Evolutionary conservation across 495 filamentous ascomycete genomes (phyloP).

Genomic region (Penicillium angulare): DNA sequence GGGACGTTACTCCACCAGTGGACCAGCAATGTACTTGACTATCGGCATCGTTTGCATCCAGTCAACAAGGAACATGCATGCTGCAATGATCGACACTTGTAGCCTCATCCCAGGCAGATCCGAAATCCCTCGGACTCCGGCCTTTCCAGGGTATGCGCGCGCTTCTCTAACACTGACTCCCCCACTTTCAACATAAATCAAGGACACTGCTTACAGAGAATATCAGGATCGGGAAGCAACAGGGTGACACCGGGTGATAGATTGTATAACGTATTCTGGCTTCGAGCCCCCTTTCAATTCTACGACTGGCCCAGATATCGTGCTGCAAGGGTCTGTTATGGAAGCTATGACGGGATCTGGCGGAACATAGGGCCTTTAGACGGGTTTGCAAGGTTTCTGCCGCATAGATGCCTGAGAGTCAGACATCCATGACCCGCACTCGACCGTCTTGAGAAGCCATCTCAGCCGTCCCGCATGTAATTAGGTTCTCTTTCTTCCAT

Average conservation of each 20-base stretch:
- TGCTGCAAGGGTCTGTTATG: constrained; percentile 27
- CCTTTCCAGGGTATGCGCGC: constrained; percentile 6
- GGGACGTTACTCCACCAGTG: not conserved
- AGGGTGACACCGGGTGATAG: constrained; percentile 28
- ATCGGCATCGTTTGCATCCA: not conserved
- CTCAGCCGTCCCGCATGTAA: no score
- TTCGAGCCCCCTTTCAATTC: constrained; percentile 21
- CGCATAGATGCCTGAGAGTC: no score
- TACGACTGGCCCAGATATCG: constrained; percentile 19
- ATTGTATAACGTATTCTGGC: constrained; percentile 19
- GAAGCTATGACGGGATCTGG: no score
- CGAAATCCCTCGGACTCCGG: constrained; percentile 23
- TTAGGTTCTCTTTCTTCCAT: no score
- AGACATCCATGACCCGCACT: no score
- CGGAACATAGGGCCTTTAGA: no score
- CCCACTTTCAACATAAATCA: not conserved
- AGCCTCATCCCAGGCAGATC: constrained; percentile 12
- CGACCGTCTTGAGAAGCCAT: no score
- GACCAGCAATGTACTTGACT: not conserved
- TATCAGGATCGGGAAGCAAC: constrained; percentile 22
- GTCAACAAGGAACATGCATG: constrained; percentile 22
- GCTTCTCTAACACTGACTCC: not conserved
- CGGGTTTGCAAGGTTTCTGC: no score
- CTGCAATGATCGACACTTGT: constrained; percentile 5
- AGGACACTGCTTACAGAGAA: not conserved